Evolutionary conservation across 345 rosid species (phyloP), one percentile per base, ranked within the genome.

Genomic region (Populus deltoides): DNA sequence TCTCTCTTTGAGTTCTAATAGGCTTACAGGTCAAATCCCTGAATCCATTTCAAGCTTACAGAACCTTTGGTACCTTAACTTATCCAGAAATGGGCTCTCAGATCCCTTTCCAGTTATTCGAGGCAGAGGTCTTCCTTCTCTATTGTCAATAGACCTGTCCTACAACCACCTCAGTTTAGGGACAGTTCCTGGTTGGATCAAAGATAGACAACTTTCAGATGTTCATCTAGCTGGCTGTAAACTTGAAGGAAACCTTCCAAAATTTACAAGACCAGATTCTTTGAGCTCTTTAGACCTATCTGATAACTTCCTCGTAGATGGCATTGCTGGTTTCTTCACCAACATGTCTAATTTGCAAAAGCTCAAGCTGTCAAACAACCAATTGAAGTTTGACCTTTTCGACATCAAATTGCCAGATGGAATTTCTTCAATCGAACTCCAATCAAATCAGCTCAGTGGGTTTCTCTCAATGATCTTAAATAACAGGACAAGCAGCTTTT

Each of bases 201-300:
- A 63, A 35, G 83, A 88, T 61, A 87, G 84, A 76, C 81, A 77
- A 36, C 89, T 95, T 74, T 75, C 92, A 63, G 90, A 85, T 72
- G 92, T 93, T 63, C 88, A 86, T 25, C 88, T 95, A 47, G 98
- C 99, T 77, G 99, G 93, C 62, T 93, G 98, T 68, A 89, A 88
- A 81, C 87, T 95, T 62, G 74, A 70, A 77, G 99, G 99, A 78
- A 69, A 49, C 41, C 88, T 93, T 49, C 97, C 99, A 2, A 88
- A 78, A 80, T 88, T 95, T 75, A 71, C 87, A 67, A 89, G 85
- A 74, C 89, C 94, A 27, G 87, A 86, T 36, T 89, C 94, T 25
- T 73, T 95, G 82, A 88, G 36, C 76, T 84, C 88, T 66, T 57
- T 95, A 12, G 99, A 95, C 84, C 86, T 95, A 6, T 95, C 99